Evolutionary conservation across 202 grass and related monocot species (phyloP), one percentile per base, ranked within the genome.

Genomic region (Zoysia matrella): DNA sequence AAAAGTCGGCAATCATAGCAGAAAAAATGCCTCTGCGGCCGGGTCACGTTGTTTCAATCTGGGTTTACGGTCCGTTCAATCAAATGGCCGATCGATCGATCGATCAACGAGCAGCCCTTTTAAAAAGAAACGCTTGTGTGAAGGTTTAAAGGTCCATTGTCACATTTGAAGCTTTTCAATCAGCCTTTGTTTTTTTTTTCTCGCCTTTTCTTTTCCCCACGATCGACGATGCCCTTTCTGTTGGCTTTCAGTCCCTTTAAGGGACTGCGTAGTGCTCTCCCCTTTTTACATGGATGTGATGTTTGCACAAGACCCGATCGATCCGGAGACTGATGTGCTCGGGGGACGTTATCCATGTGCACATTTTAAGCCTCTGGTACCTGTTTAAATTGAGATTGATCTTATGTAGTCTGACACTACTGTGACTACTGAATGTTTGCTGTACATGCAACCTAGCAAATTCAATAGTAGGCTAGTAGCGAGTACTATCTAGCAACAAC

Each of bases 1-100:
- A 82, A 90, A 94, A 94, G 88, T 74, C 61, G 66, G 65, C 85
- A 90, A 93, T 93, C 85, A 90, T 93, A 76, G 82, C 69, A 77
- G 66, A 30, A 47, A 73, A 83, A 73, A 64, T 46, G 44, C 47
- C 65, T 82, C 76, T 86, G 22, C 22, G 22, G 22, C 79, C 71
- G 61, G 64, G n/a, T 80, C 76, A 74, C 60, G 14, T 57, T 78
- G 68, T 60, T 65, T 74, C 82, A 84, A 83, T 69, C 62, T 66
- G 72, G 70, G 64, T 74, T 78, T 13, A 45, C 52, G 13, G 56
- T 75, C 54, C 46, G 74, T 84, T 79, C 75, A 76, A 78, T 77
- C 80, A 72, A 74, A 30, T 30, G 22, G 22, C 22, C 22, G 22
- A 30, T 30, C 22, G 22, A 70, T 50, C 48, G 3, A 49, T 49